phyloP scores from a whole-genome alignment of 1,284 basidiomycete genomes.

The Chondrostereum purpureum region DNA sequence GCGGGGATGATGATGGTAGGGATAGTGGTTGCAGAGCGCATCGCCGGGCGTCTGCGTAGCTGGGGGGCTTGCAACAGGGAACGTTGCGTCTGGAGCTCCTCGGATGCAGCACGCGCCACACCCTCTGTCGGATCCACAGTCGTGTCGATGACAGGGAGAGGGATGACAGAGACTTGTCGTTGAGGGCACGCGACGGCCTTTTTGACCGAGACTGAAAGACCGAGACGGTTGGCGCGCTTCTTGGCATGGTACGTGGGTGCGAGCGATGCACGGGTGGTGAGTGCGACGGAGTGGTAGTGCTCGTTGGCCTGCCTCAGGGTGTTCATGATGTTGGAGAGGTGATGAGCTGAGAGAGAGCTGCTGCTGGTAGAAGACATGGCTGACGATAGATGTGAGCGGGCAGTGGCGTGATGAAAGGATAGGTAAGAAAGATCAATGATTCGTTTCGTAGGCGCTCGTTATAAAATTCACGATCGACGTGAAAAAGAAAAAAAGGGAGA shows the following conservation, averaged over 20 bases:
- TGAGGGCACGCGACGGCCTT: conserved; percentile 34
- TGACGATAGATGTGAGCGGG: conserved; percentile 15
- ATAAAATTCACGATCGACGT: conserved; percentile 20
- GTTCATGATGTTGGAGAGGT: conserved; percentile 28
- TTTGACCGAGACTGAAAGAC: conserved; percentile 35
- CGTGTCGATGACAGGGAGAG: conserved; percentile 38
- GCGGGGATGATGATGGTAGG: neutral
- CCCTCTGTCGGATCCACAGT: conserved; percentile 12
- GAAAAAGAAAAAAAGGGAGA: conserved; percentile 11
- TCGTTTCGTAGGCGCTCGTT: neutral
- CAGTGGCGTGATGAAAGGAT: conserved; percentile 12
- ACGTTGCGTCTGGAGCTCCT: conserved; percentile 6
- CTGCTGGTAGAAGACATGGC: conserved; percentile 16
- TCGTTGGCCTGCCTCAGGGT: conserved; percentile 36
- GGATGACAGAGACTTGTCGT: conserved; percentile 28
- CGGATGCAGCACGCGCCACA: conserved; percentile 7
- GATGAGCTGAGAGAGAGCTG: conserved; percentile 20
- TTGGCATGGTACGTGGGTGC: conserved; percentile 36
- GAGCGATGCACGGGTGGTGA: conserved; percentile 24
- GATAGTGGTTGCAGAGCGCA: neutral
- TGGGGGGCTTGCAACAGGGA: too few relatives aligned
- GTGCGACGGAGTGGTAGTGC: conserved; percentile 30
- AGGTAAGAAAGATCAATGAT: conserved; percentile 4
- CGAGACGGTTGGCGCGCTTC: conserved; percentile 32
- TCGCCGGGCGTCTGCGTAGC: neutral